A percentile compares a stretch with the other conserved stretches of the same genome.
phyloP scores from a whole-genome alignment of 495 filamentous ascomycete species.

The Penicillium parvum region DNA sequence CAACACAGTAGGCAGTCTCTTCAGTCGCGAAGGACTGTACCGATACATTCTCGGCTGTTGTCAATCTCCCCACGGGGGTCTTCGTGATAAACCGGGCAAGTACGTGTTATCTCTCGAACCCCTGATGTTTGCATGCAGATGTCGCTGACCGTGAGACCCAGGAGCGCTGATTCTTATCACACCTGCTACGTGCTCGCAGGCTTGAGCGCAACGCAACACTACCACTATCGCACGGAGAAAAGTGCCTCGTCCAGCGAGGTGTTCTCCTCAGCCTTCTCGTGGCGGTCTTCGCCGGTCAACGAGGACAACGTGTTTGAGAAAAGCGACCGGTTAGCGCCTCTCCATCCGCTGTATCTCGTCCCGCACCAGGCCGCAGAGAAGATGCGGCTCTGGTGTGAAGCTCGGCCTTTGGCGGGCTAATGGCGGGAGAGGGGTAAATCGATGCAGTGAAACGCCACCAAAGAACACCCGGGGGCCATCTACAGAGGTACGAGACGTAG shows the following conservation, averaged over 20 bases:
- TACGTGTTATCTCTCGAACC: conserved; percentile 41
- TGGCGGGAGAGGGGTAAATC: conserved; percentile 5
- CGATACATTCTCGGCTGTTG: conserved; percentile 88
- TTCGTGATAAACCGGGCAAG: conserved; percentile 93
- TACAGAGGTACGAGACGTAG: neutral
- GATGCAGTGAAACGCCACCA: conserved; percentile 5
- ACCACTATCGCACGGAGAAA: conserved; percentile 57
- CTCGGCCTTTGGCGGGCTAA: conserved; percentile 20
- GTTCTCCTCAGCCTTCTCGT: conserved; percentile 58
- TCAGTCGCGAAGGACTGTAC: conserved; percentile 77
- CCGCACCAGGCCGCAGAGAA: conserved; percentile 63
- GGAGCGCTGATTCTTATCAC: conserved; percentile 83
- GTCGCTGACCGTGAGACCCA: conserved; percentile 29
- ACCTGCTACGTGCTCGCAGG: conserved; percentile 86
- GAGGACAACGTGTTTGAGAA: conserved; percentile 47
- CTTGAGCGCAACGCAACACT: conserved; percentile 74
- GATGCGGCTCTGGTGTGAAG: conserved; percentile 60
- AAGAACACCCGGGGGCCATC: conserved; percentile 6
- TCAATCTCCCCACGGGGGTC: conserved; percentile 71
- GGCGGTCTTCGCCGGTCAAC: conserved; percentile 51
- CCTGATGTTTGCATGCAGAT: neutral
- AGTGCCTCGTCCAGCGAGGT: conserved; percentile 28
- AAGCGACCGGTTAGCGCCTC: conserved; percentile 44
- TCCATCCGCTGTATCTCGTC: conserved; percentile 85
- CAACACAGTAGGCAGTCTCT: conserved; percentile 49